Evolutionary conservation across 2,329 filamentous ascomycete genomes (phyloP), one percentile per base, ranked within the genome.

Genomic region (Hypoxylon sp.): DNA sequence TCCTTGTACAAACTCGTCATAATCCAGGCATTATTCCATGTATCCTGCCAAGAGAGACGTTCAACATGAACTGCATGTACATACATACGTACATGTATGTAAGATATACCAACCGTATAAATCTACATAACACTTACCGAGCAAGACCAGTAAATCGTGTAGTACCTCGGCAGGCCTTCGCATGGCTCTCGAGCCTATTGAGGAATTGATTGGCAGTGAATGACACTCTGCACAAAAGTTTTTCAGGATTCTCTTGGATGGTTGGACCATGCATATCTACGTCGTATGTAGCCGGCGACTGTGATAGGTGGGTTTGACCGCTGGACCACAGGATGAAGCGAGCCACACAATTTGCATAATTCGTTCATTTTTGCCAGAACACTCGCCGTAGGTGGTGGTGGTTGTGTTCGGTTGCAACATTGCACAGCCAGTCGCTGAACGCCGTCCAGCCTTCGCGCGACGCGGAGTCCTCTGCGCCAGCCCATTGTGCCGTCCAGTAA

Each of bases 261-360:
- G 67, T 67, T 65, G 68, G 64, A 65, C 71, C 69, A 70, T 68
- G 62, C 71, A 70, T 70, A 70, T 42, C 48, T 69, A 65, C 24
- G 56, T 70, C 60, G 64, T 62, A 70, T 70, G 67, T 69, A 69
- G 65, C 73, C 63, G 63, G 58, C 65, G 37, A 31, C 48, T 64
- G 58, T 77, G 73, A 77, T 77, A 75, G 75, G 75, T 68, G 68
- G 72, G 60, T 68, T 74, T 72, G 68, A 63, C 73, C 71, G 73
- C 72, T 68, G 73, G 65, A 73, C 67, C 67, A 75, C 67, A 66
- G 65, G 51, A 73, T 54, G 70, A 67, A 67, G 69, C 70, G 71
- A 74, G 68, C 74, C 74, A 76, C 64, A 75, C 73, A 69, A 73
- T 72, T 74, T 75, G 74, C 75, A 76, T 72, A 75, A 75, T 64